Percentiles rank a stretch among this genome's conserved stretches.
These are phyloP conservation scores for Lonicera japonica DNA, from an alignment of 129 eudicot genomes.

Conservation along the genomic window DNA sequence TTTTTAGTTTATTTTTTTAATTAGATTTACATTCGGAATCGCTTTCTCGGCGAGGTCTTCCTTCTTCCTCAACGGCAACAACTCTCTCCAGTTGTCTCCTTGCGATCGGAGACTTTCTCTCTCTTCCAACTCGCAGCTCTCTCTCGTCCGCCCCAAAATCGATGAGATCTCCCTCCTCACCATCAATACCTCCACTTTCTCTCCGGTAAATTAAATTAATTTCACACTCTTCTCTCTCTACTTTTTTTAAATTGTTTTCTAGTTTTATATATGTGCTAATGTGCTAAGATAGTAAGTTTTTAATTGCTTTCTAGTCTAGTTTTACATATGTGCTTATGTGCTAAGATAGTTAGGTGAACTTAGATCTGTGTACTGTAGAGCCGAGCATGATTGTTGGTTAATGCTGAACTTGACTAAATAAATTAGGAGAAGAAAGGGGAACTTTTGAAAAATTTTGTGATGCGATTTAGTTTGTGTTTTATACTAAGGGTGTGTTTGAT, in stretches of 20 bases:
- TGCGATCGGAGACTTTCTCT: slow-evolving; percentile 71
- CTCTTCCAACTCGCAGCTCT: slow-evolving; percentile 44
- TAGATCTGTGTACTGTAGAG: not conserved
- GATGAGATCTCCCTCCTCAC: slow-evolving; percentile 98
- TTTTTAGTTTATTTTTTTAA: no score
- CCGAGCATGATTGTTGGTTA: no score
- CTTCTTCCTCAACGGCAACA: slow-evolving; percentile 51
- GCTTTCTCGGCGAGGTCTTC: slow-evolving; percentile 40
- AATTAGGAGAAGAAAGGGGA: no score
- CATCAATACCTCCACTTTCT: slow-evolving; percentile 51
- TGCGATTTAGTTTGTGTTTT: no score
- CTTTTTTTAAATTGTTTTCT: not conserved
- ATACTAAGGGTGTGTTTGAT: no score
- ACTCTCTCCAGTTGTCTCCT: slow-evolving; percentile 66
- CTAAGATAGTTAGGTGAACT: not conserved
- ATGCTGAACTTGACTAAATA: no score
- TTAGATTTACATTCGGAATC: slow-evolving; percentile 90
- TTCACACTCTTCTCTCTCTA: not conserved
- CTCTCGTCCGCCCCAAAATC: slow-evolving; percentile 87
- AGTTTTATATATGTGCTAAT: not conserved
- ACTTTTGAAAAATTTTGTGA: no score
- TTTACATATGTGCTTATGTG: not conserved
- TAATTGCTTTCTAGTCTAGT: not conserved
- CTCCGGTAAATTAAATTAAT: no score
- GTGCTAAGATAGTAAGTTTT: not conserved